A percentile compares a stretch with the other conserved stretches of the same genome.
These are phyloP conservation scores for Pseudophaeomoniella oleicola DNA, from an alignment of 2,329 filamentous ascomycete genomes.

Conservation along the genomic window DNA sequence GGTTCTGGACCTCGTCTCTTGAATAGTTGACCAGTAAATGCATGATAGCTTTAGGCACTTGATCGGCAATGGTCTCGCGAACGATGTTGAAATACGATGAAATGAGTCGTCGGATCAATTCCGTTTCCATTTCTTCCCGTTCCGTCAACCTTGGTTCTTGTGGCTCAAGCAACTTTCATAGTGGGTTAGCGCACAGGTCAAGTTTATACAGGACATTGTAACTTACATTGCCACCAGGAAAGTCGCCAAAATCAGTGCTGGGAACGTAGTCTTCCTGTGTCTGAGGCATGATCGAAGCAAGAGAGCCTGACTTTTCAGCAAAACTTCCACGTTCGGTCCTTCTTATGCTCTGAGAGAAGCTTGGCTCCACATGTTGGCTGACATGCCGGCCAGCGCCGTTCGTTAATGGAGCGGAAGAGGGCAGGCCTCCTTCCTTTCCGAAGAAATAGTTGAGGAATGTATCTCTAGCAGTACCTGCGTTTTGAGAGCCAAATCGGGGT, in stretches of 20 bases:
- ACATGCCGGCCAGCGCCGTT: slow-evolving; percentile 45
- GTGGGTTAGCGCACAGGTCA: slow-evolving; percentile 2
- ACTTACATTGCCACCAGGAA: slow-evolving; percentile 23
- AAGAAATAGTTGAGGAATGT: slow-evolving; percentile 99
- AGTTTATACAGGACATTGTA: slow-evolving; percentile 1
- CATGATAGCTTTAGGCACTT: slow-evolving; percentile 98
- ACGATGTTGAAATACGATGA: slow-evolving; percentile 99
- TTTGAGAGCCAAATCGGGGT: slow-evolving; percentile 42
- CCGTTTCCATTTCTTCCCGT: slow-evolving; percentile 91
- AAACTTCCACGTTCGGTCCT: slow-evolving; percentile 34
- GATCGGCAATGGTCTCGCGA: slow-evolving; percentile 93
- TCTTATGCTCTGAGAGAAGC: slow-evolving; percentile 70
- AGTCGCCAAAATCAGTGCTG: slow-evolving; percentile 21
- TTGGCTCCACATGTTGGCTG: slow-evolving; percentile 65
- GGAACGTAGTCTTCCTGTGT: slow-evolving; percentile 22
- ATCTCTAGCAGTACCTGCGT: slow-evolving; percentile 55
- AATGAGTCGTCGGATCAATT: slow-evolving; percentile 90
- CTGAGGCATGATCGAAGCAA: slow-evolving; percentile 15
- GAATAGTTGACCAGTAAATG: slow-evolving; percentile 96
- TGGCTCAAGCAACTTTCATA: slow-evolving; percentile 21
- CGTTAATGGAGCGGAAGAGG: slow-evolving; percentile 28
- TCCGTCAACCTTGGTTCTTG: slow-evolving; percentile 83
- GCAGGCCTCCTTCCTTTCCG: slow-evolving; percentile 67
- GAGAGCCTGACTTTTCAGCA: slow-evolving; percentile 13
- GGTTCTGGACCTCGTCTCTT: slow-evolving; percentile 95